Conservation (phyloP, 371 early-diverging fungal genomes). For the Mucor mucedo region DNA sequence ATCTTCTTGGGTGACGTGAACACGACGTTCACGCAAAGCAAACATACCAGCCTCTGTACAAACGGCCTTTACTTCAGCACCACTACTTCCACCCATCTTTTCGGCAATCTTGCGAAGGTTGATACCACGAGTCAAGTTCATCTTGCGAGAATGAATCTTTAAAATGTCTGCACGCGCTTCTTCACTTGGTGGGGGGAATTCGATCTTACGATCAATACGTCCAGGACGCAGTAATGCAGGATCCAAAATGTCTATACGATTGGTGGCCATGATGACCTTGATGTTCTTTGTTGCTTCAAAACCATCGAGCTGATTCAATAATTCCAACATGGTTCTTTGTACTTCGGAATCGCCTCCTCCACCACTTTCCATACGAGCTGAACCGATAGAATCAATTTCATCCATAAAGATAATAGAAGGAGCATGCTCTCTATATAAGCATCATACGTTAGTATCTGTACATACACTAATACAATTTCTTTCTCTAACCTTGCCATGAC, state of each 20-base stretch:
- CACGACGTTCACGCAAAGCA: conserved; percentile 98
- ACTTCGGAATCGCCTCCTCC: conserved; percentile 99
- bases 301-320: conserved; percentile 99
- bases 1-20: conserved; percentile 99
- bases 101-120: conserved; percentile 98
- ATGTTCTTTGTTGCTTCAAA: conserved; percentile 99
- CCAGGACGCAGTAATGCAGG: conserved; percentile 99
- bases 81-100: conserved; percentile 99
- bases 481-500: conserved; percentile 91
- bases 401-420: conserved; percentile 99
- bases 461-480: neutral
- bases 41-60: conserved; percentile 99
- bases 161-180: conserved; percentile 97
- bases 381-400: conserved; percentile 99
- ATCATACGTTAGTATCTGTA: neutral
- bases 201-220: conserved; percentile 99
- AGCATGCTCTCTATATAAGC: conserved; percentile 72
- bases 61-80: conserved; percentile 82
- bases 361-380: conserved; percentile 97
- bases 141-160: conserved; percentile 98
- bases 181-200: conserved; percentile 96
- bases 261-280: conserved; percentile 77
- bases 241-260: conserved; percentile 98
- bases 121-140: conserved; percentile 98
- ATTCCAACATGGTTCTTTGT: conserved; percentile 98